Percentiles rank a stretch among this genome's conserved stretches.
Conservation (phyloP, 2,329 filamentous ascomycete genomes). For the Cercospora sp. region DNA sequence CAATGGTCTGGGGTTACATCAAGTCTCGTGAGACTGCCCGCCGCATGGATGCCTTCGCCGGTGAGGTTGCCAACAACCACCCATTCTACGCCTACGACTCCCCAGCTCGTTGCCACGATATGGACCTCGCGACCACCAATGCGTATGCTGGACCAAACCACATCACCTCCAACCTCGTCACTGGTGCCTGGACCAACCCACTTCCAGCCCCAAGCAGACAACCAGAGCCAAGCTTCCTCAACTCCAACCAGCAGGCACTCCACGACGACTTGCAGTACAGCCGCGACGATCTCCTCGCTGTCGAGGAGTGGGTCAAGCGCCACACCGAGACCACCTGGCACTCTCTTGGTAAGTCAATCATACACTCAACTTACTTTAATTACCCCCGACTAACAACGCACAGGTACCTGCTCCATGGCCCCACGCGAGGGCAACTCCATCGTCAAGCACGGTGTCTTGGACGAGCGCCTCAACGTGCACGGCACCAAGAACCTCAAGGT, state of each 20-base stretch:
- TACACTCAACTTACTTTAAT: too few relatives aligned
- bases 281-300: slow-evolving; percentile 61
- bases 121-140: slow-evolving; percentile 74
- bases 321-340: slow-evolving; percentile 79
- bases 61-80: slow-evolving; percentile 57
- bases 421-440: slow-evolving; percentile 75
- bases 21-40: slow-evolving; percentile 78
- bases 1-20: slow-evolving; percentile 83
- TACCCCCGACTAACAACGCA: too few relatives aligned
- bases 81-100: slow-evolving; percentile 73
- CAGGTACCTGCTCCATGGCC: slow-evolving; percentile 72
- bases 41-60: slow-evolving; percentile 74
- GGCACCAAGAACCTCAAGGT: slow-evolving; percentile 77
- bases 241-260: slow-evolving; percentile 62
- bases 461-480: slow-evolving; percentile 75
- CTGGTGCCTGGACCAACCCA: slow-evolving; percentile 48
- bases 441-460: slow-evolving; percentile 75
- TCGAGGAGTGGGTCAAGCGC: slow-evolving; percentile 65
- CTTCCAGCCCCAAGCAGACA: slow-evolving; percentile 52
- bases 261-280: slow-evolving; percentile 67
- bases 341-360: slow-evolving; percentile 43
- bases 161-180: slow-evolving; percentile 68
- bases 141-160: slow-evolving; percentile 73
- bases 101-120: slow-evolving; percentile 67
- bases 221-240: slow-evolving; percentile 55